phyloP scores from a whole-genome alignment of 2,329 filamentous ascomycete genomes.

The Cercospora zeae-maydis region DNA sequence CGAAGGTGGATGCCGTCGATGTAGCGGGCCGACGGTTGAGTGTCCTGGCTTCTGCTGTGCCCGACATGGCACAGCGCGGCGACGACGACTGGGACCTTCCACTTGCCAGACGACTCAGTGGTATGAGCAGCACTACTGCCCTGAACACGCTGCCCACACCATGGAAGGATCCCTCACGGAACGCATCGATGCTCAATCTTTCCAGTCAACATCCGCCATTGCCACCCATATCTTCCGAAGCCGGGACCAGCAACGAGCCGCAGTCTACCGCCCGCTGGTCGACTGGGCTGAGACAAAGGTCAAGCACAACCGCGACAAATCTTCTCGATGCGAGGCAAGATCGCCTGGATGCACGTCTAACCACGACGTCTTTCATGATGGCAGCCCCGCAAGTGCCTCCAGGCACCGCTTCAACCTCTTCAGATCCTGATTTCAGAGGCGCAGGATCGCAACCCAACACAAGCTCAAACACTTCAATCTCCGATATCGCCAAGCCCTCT shows the following conservation, averaged over 20 bases:
- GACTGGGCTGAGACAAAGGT: conserved; percentile 25
- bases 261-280: conserved; percentile 9
- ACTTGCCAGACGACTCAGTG: conserved; percentile 16
- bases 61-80: conserved; percentile 11
- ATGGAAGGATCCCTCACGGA: conserved; percentile 1
- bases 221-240: neutral
- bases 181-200: conserved; percentile 7
- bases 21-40: neutral
- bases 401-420: conserved; percentile 18
- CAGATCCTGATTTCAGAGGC: conserved; percentile 3
- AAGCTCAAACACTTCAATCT: conserved; percentile 22
- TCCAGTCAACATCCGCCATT: neutral
- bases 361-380: conserved; percentile 39
- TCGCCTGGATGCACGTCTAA: conserved; percentile 45
- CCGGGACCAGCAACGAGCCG: neutral
- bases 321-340: conserved; percentile 55
- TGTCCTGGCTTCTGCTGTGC: conserved; percentile 10
- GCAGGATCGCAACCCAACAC: conserved; percentile 15
- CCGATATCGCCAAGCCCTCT: conserved; percentile 22
- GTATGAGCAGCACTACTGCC: conserved; percentile 20
- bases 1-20: neutral
- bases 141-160: neutral
- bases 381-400: conserved; percentile 32
- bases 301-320: conserved; percentile 28
- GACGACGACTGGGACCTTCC: conserved; percentile 23